These are phyloP conservation scores for Arthrobotrys conoides DNA, from an alignment of 2,329 filamentous ascomycete species.

Conservation along the genomic window DNA sequence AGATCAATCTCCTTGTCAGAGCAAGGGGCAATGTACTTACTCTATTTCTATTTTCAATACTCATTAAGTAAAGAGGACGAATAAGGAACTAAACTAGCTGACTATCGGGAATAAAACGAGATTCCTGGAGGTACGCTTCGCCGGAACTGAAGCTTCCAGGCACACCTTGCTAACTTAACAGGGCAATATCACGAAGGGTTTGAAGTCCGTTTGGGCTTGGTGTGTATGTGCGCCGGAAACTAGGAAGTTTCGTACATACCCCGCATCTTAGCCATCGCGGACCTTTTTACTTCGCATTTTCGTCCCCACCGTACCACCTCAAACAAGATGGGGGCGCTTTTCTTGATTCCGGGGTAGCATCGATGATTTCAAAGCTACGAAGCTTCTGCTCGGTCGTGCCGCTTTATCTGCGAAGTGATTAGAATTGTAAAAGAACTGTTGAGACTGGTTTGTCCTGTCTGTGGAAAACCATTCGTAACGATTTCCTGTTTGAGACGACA, in stretches of 20 bases:
- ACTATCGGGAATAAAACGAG: constrained; percentile 37
- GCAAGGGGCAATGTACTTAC: not conserved
- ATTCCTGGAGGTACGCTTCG: not conserved
- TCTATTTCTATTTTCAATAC: constrained; percentile 12
- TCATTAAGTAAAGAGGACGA: not conserved
- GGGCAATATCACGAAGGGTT: constrained; percentile 21
- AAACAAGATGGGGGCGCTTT: constrained; percentile 21
- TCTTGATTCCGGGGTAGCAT: constrained; percentile 32
- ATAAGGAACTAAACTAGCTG: not conserved
- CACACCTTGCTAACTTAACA: constrained; percentile 29
- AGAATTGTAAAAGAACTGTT: not conserved
- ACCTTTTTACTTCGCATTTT: constrained; percentile 26
- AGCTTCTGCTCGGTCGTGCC: constrained; percentile 21
- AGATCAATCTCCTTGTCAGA: constrained; percentile 33
- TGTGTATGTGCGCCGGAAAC: constrained; percentile 43
- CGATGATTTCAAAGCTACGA: constrained; percentile 27
- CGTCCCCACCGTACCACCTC: constrained; percentile 18
- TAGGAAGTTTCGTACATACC: constrained; percentile 50
- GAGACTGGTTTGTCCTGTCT: not conserved
- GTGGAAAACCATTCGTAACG: constrained; percentile 31
- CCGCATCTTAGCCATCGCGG: constrained; percentile 42
- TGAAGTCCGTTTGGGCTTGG: constrained; percentile 11
- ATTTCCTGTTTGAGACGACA: constrained; percentile 28
- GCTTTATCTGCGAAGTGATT: not conserved
- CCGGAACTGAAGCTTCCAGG: constrained; percentile 5